These are phyloP conservation scores for Gossypium arboreum DNA, from an alignment of 345 rosid species.

Conservation along the genomic window DNA sequence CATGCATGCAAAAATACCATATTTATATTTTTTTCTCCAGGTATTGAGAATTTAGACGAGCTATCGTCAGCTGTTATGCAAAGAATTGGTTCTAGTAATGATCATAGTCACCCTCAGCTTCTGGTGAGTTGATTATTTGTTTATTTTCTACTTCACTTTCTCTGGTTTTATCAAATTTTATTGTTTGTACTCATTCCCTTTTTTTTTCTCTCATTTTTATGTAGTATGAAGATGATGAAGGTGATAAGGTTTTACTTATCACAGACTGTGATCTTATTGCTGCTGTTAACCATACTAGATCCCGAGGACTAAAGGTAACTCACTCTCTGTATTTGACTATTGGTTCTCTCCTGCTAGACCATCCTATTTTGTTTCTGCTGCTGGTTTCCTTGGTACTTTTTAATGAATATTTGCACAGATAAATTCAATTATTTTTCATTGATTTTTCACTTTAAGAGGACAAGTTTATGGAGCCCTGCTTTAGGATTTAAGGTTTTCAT, in stretches of 20 bases:
- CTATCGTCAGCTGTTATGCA: constrained; percentile 57
- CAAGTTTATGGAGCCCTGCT: background rate
- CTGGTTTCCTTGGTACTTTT: background rate
- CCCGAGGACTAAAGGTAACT: constrained; percentile 64
- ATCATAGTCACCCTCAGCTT: constrained; percentile 53
- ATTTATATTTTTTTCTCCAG: constrained; percentile 19
- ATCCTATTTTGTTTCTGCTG: background rate
- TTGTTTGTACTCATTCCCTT: background rate
- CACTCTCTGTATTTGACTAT: background rate
- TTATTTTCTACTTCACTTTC: constrained; percentile 5
- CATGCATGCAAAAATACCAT: background rate
- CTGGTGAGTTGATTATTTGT: constrained; percentile 41
- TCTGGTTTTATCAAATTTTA: background rate
- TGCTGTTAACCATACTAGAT: constrained; percentile 69
- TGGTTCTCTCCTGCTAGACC: background rate
- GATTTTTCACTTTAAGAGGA: background rate
- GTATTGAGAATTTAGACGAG: constrained; percentile 65
- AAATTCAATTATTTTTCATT: background rate
- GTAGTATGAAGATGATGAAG: constrained; percentile 91
- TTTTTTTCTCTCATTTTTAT: background rate
- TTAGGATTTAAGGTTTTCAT: background rate
- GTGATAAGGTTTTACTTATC: constrained; percentile 79
- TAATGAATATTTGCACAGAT: background rate
- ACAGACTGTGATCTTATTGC: constrained; percentile 69
- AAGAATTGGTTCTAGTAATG: constrained; percentile 53